phyloP scores from a whole-genome alignment of 2,329 filamentous ascomycete genomes.

The Pseudocercospora fijiensis region DNA sequence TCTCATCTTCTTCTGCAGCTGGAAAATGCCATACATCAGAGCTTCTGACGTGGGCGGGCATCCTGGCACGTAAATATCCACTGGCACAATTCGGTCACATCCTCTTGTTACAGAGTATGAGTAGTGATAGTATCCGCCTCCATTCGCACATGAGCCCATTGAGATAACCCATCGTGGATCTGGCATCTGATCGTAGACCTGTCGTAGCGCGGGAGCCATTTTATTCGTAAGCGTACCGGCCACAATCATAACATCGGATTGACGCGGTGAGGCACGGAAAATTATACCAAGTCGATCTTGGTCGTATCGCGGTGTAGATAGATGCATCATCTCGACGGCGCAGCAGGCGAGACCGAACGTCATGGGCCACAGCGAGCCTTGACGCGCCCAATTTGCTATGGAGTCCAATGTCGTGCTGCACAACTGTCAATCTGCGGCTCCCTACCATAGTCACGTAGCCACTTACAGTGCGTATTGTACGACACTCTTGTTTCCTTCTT shows the following conservation, averaged over 20 bases:
- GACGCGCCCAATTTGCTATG: slow-evolving; percentile 79
- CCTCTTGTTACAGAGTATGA: slow-evolving; percentile 74
- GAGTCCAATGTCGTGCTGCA: slow-evolving; percentile 74
- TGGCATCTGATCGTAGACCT: slow-evolving; percentile 92
- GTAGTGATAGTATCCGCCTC: slow-evolving; percentile 82
- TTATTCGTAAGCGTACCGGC: slow-evolving; percentile 93
- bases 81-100: slow-evolving; percentile 73
- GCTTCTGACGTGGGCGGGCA: slow-evolving; percentile 59
- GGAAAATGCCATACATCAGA: slow-evolving; percentile 64
- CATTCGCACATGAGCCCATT: slow-evolving; percentile 83
- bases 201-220: slow-evolving; percentile 84
- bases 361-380: slow-evolving; percentile 84
- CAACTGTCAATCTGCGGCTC: slow-evolving; percentile 23
- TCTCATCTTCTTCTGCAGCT: slow-evolving; percentile 74
- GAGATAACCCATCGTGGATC: slow-evolving; percentile 81
- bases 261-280: slow-evolving; percentile 82
- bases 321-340: slow-evolving; percentile 89
- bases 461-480: slow-evolving; percentile 85
- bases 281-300: slow-evolving; percentile 87
- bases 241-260: slow-evolving; percentile 92
- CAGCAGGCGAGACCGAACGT: slow-evolving; percentile 88
- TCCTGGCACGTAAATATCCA: slow-evolving; percentile 77
- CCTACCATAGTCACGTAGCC: background rate
- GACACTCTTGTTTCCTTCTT: slow-evolving; percentile 75
- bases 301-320: slow-evolving; percentile 84